Conservation (phyloP, 164 flowering plant species). For the Sedum album region DNA sequence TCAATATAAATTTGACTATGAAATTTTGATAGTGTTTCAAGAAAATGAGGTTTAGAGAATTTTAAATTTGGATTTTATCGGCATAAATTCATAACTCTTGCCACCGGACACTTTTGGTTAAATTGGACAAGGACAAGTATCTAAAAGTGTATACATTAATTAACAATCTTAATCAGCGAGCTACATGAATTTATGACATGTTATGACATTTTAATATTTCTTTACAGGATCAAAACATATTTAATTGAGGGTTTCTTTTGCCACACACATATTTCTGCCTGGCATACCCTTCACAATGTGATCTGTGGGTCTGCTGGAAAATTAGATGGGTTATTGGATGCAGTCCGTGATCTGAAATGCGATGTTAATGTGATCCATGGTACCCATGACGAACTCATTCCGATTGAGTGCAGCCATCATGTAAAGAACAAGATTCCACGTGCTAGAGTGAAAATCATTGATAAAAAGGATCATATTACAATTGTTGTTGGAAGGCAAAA, state of each 20-base stretch:
- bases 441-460: conserved; percentile 57
- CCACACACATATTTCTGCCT: conserved; percentile 91
- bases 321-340: conserved; percentile 55
- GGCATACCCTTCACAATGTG: conserved; percentile 98
- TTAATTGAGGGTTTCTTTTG: conserved; percentile 71
- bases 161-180: neutral
- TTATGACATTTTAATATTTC: neutral
- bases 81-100: neutral
- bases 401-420: conserved; percentile 70
- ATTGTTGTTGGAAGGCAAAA: conserved; percentile 81
- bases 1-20: neutral
- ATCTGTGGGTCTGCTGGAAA: conserved; percentile 79
- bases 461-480: conserved; percentile 78
- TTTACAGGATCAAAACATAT: conserved; percentile 54
- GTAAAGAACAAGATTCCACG: conserved; percentile 52
- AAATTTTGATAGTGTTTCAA: neutral
- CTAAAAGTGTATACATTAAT: conserved; percentile 5
- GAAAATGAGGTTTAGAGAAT: neutral
- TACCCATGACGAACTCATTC: conserved; percentile 66
- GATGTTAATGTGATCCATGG: conserved; percentile 69
- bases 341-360: conserved; percentile 45
- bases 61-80: neutral
- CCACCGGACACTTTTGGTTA: neutral
- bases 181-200: conserved; percentile 3
- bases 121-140: neutral